These are phyloP conservation scores for Daedaleopsis nitida DNA, from an alignment of 768 basidiomycete genomes.

Conservation along the genomic window DNA sequence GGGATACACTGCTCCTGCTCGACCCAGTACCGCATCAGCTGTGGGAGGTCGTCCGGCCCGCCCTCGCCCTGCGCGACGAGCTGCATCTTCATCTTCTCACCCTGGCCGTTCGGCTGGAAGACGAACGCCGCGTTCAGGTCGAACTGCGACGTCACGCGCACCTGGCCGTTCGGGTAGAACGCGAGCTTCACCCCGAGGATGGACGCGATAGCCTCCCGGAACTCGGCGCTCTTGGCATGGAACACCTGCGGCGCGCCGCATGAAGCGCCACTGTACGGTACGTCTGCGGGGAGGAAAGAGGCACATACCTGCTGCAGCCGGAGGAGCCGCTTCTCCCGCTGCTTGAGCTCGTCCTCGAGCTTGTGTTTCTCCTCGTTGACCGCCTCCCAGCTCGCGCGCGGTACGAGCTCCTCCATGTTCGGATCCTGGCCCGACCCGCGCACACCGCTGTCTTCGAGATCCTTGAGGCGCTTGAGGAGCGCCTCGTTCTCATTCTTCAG, in stretches of 20 bases:
- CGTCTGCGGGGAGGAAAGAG: background rate
- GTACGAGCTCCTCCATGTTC: conserved; percentile 53
- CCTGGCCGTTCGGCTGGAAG: conserved; percentile 60
- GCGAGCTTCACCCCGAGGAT: conserved; percentile 91
- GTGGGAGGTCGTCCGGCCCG: conserved; percentile 72
- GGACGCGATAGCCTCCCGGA: conserved; percentile 86
- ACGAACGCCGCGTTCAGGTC: conserved; percentile 87
- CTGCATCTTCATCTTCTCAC: conserved; percentile 58
- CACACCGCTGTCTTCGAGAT: conserved; percentile 51
- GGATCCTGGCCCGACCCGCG: conserved; percentile 21
- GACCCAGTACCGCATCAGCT: conserved; percentile 85
- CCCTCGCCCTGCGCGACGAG: conserved; percentile 74
- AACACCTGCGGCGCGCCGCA: conserved; percentile 58
- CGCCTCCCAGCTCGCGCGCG: conserved; percentile 79
- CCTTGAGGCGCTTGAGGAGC: conserved; percentile 64
- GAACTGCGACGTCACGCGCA: conserved; percentile 88
- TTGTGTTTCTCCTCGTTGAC: conserved; percentile 69
- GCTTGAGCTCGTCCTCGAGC: conserved; percentile 61
- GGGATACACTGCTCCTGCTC: conserved; percentile 84
- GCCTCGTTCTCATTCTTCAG: conserved; percentile 85
- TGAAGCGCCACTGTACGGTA: background rate
- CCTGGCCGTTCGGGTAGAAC: conserved; percentile 89
- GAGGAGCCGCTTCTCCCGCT: conserved; percentile 81
- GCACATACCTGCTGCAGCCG: conserved; percentile 69
- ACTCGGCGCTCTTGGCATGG: conserved; percentile 82